phyloP scores from a whole-genome alignment of 176 grass and related monocot genomes.

The Elymus sibiricus region DNA sequence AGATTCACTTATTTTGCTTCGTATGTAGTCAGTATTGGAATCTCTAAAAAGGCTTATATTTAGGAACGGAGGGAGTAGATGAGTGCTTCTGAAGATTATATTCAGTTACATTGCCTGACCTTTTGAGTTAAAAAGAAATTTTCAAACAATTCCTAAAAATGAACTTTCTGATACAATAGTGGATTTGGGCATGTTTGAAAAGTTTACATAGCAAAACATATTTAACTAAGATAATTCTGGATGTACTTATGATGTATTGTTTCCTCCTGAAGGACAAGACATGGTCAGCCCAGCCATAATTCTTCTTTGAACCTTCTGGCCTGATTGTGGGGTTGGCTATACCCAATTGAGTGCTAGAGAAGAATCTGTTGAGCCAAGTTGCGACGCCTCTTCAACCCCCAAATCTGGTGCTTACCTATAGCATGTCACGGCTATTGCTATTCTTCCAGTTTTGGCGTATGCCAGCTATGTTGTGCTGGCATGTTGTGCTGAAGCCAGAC shows the following conservation, averaged over 20 bases:
- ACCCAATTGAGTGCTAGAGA: background rate
- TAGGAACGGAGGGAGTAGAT: background rate
- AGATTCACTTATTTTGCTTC: too few species aligned
- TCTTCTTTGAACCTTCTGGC: constrained; percentile 36
- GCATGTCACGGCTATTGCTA: background rate
- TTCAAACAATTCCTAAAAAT: background rate
- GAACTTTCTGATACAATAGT: background rate
- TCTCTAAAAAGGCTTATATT: too few species aligned
- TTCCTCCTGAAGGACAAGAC: constrained; percentile 46
- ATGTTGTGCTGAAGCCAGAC: background rate
- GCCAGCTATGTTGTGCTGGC: background rate
- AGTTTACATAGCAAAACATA: background rate
- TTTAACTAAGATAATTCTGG: constrained; percentile 19
- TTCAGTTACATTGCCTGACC: background rate
- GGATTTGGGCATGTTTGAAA: background rate
- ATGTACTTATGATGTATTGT: constrained; percentile 24
- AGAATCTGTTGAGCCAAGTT: background rate
- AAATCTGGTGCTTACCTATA: background rate
- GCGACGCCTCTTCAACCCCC: background rate
- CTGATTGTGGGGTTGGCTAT: constrained; percentile 16
- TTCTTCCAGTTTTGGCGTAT: constrained; percentile 10
- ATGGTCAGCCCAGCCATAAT: constrained; percentile 20
- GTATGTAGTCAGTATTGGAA: too few species aligned
- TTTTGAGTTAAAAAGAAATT: background rate
- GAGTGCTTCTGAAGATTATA: constrained; percentile 10